Conservation (phyloP, 352 stramenopile genomes). For the Phytophthora vignae region DNA sequence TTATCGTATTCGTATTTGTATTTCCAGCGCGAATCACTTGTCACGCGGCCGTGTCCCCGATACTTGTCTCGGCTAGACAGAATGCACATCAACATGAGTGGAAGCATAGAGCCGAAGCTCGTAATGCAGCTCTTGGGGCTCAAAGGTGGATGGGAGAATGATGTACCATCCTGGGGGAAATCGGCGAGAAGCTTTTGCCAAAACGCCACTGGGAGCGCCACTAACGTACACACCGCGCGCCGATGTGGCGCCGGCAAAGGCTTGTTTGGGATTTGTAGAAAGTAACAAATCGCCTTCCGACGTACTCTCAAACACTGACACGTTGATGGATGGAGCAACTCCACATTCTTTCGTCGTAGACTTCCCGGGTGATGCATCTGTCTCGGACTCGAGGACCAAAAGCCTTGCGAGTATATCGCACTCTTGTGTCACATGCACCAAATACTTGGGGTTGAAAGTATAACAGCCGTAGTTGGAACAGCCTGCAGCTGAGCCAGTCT, state of each 20-base stretch:
- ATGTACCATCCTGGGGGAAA: slow-evolving; percentile 74
- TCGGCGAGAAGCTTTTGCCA: slow-evolving; percentile 41
- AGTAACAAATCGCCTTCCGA: slow-evolving; percentile 63
- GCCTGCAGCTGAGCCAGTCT: slow-evolving; percentile 66
- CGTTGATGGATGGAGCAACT: slow-evolving; percentile 62
- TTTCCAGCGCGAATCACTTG: slow-evolving; percentile 5
- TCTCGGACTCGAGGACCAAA: slow-evolving; percentile 36
- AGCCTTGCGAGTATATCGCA: slow-evolving; percentile 68
- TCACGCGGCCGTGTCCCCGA: background rate
- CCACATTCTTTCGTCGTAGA: slow-evolving; percentile 17
- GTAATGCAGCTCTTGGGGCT: slow-evolving; percentile 63
- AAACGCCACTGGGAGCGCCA: slow-evolving; percentile 61
- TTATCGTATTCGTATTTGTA: background rate
- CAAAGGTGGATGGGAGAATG: slow-evolving; percentile 79
- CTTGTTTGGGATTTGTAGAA: slow-evolving; percentile 65
- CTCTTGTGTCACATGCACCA: slow-evolving; percentile 64
- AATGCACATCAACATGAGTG: slow-evolving; percentile 44
- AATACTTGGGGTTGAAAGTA: slow-evolving; percentile 83
- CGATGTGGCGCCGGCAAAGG: slow-evolving; percentile 64
- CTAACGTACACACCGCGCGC: slow-evolving; percentile 63
- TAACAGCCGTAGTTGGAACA: slow-evolving; percentile 87
- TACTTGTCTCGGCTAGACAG: slow-evolving; percentile 30
- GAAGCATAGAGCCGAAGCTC: slow-evolving; percentile 70
- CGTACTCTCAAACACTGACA: slow-evolving; percentile 76
- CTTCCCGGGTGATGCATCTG: slow-evolving; percentile 10